A percentile compares a stretch with the other conserved stretches of the same genome.
Conservation (phyloP, 2,329 filamentous ascomycete species). For the Verticillium tricorpus region DNA sequence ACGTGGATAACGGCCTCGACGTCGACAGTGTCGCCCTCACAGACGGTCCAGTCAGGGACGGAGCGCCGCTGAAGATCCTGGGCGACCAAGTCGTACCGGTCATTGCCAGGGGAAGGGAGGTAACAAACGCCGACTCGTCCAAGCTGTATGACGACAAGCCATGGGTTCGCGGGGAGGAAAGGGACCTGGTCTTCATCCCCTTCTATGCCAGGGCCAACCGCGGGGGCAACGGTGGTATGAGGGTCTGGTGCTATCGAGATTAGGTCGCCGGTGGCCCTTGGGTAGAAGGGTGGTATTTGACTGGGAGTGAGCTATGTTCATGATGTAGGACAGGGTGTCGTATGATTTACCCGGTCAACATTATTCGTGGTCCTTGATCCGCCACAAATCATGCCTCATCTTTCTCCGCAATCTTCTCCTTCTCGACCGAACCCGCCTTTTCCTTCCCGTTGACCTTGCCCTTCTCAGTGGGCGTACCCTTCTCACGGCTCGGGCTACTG, state of each 20-base stretch:
- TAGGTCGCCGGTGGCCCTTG: not conserved
- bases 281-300: not conserved
- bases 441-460: not conserved
- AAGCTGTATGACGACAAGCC: slow-evolving; percentile 2
- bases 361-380: not conserved
- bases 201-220: slow-evolving; percentile 6
- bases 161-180: not conserved
- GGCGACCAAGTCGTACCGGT: not conserved
- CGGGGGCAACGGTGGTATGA: slow-evolving; percentile 3
- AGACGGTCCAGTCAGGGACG: not conserved
- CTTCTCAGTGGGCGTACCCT: not conserved
- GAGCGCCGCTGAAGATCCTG: not conserved
- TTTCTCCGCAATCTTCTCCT: not conserved
- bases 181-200: slow-evolving; percentile 1
- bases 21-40: not conserved
- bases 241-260: slow-evolving; percentile 2
- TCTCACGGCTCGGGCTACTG: not conserved
- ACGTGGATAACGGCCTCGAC: slow-evolving; percentile 4
- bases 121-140: not conserved
- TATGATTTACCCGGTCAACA: not conserved
- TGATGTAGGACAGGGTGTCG: not conserved
- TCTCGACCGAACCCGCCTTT: slow-evolving; percentile 6
- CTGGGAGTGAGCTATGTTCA: not conserved
- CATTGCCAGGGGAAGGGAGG: not conserved
- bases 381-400: not conserved